Conservation (phyloP, 345 rosid genomes). For the Streptanthus diversifolius region DNA sequence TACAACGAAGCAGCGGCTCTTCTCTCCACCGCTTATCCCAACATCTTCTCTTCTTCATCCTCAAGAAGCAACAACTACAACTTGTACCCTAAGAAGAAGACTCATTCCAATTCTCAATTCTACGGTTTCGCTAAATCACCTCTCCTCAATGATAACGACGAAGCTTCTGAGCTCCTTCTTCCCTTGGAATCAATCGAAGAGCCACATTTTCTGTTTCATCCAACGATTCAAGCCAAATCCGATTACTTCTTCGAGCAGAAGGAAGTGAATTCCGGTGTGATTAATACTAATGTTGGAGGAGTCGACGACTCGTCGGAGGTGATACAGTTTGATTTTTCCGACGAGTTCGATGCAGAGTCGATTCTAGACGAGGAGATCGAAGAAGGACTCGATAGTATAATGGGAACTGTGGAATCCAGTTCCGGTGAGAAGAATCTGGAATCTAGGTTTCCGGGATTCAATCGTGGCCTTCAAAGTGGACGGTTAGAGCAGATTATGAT, state of each 20-base stretch:
- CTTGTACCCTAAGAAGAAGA: conserved; percentile 23
- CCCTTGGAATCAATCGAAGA: conserved; percentile 57
- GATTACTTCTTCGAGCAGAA: conserved; percentile 35
- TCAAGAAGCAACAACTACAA: not conserved
- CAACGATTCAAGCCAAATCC: conserved; percentile 36
- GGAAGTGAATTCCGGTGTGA: conserved; percentile 33
- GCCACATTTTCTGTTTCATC: conserved; percentile 54
- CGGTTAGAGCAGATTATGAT: conserved; percentile 31
- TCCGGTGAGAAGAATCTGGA: conserved; percentile 8
- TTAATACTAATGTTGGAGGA: conserved; percentile 24
- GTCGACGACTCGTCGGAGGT: conserved; percentile 39
- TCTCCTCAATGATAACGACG: conserved; percentile 40
- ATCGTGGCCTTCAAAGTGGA: not conserved
- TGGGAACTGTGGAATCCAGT: conserved; percentile 47
- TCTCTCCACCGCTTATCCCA: conserved; percentile 85
- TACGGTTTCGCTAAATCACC: conserved; percentile 37
- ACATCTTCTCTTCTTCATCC: conserved; percentile 44
- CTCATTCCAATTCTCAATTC: conserved; percentile 34
- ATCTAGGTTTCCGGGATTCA: not conserved
- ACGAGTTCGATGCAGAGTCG: conserved; percentile 77
- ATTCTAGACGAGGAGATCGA: conserved; percentile 69
- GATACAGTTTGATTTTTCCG: conserved; percentile 24
- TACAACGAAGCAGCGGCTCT: conserved; percentile 96
- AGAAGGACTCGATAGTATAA: conserved; percentile 73
- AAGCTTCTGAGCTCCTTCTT: conserved; percentile 54